These are phyloP conservation scores for Tympanopsis confertula DNA, from an alignment of 2,329 filamentous ascomycete species.

Conservation along the genomic window DNA sequence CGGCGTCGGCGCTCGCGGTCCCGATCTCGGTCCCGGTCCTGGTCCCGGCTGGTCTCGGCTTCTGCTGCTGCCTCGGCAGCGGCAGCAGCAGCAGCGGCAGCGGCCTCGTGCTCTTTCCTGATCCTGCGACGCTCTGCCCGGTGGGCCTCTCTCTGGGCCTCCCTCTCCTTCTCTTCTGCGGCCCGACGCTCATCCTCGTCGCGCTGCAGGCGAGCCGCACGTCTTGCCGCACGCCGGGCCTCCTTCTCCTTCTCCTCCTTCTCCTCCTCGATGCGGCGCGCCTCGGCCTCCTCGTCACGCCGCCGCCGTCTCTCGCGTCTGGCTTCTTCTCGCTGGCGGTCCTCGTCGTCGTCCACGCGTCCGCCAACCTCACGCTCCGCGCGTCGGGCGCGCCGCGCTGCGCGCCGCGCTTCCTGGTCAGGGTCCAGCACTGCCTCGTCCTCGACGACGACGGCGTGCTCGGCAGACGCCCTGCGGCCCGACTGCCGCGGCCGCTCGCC, in stretches of 20 bases:
- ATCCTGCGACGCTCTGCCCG: conserved; percentile 35
- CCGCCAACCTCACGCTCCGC: conserved; percentile 39
- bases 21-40: too few species aligned
- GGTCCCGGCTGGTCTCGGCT: too few species aligned
- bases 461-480: conserved; percentile 28
- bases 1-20: neutral
- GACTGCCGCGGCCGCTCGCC: conserved; percentile 14
- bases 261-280: conserved; percentile 27
- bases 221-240: conserved; percentile 41
- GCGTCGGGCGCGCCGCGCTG: conserved; percentile 47
- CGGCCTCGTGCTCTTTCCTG: conserved; percentile 35
- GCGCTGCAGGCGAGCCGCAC: conserved; percentile 28
- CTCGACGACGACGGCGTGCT: conserved; percentile 32
- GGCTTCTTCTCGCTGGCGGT: conserved; percentile 42
- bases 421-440: conserved; percentile 36
- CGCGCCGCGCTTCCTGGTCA: conserved; percentile 49
- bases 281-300: conserved; percentile 45
- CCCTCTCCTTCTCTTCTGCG: conserved; percentile 26
- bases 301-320: conserved; percentile 41
- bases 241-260: conserved; percentile 41
- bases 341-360: conserved; percentile 37
- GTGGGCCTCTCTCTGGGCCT: conserved; percentile 25
- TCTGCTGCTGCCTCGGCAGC: conserved; percentile 25
- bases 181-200: conserved; percentile 36
- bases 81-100: conserved; percentile 21